phyloP scores from a whole-genome alignment of 2,329 filamentous ascomycete species.

The Aureobasidium sp. region DNA sequence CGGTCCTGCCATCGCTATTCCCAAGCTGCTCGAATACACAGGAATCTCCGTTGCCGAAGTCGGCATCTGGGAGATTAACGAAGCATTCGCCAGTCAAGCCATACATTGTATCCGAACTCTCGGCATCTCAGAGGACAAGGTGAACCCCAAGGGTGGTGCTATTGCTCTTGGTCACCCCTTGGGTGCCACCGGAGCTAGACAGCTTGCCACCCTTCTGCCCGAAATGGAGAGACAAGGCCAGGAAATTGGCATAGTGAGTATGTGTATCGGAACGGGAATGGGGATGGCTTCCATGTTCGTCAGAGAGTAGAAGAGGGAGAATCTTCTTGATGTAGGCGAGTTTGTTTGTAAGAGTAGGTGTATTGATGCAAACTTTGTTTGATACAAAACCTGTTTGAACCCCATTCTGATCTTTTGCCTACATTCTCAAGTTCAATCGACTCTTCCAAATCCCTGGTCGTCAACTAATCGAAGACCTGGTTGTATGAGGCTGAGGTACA shows the following conservation, averaged over 20 bases:
- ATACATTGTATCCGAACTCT: conserved; percentile 64
- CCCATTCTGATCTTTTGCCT: too few relatives aligned
- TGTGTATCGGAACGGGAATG: conserved; percentile 59
- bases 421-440: too few relatives aligned
- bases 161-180: conserved; percentile 92
- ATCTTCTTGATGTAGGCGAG: too few relatives aligned
- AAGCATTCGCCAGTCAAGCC: conserved; percentile 59
- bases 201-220: conserved; percentile 66
- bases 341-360: too few relatives aligned
- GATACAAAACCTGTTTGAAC: too few relatives aligned
- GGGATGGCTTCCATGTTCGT: conserved; percentile 33
- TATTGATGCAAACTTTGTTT: too few relatives aligned
- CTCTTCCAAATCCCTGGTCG: too few relatives aligned
- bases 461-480: too few relatives aligned
- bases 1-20: conserved; percentile 78
- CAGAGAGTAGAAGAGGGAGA: too few relatives aligned
- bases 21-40: conserved; percentile 62
- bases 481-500: background rate
- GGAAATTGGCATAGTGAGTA: conserved; percentile 77
- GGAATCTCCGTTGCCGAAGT: conserved; percentile 62
- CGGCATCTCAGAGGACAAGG: conserved; percentile 58
- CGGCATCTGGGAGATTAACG: conserved; percentile 87
- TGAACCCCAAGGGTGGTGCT: conserved; percentile 88
- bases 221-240: conserved; percentile 58
- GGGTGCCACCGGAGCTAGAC: conserved; percentile 76